These are phyloP conservation scores for Magnolia kwangsiensis DNA, from an alignment of 164 flowering plant species.

Conservation along the genomic window DNA sequence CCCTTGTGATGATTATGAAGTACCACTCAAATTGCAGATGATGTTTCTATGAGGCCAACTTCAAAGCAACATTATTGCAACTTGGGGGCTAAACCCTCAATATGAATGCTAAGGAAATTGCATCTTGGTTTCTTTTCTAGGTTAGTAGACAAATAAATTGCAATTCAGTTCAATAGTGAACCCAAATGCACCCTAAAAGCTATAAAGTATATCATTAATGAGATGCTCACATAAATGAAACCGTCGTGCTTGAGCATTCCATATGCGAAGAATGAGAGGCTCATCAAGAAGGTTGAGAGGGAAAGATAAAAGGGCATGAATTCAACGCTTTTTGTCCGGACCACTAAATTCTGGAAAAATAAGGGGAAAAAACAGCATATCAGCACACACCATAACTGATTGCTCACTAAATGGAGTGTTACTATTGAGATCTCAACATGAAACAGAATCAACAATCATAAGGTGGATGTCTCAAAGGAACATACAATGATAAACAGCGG, in stretches of 20 bases:
- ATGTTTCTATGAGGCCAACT: too few species aligned
- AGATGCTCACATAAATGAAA: conserved; percentile 48
- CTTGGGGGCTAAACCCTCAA: too few species aligned
- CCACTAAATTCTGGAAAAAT: conserved; percentile 43
- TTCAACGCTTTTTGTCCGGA: conserved; percentile 52
- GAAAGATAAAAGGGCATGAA: conserved; percentile 66
- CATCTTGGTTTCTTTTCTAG: too few species aligned
- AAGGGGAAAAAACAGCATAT: neutral
- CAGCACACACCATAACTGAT: neutral
- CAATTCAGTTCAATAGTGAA: too few species aligned
- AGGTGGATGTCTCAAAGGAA: conserved; percentile 6
- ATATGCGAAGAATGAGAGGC: conserved; percentile 48
- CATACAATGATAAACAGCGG: conserved; percentile 70
- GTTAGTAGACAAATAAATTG: too few species aligned
- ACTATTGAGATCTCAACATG: neutral
- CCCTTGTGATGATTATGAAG: too few species aligned
- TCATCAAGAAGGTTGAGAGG: conserved; percentile 57
- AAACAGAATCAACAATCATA: neutral
- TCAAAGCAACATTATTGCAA: too few species aligned
- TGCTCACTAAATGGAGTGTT: neutral
- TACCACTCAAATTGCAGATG: too few species aligned
- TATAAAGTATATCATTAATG: too few species aligned
- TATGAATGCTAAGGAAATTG: too few species aligned
- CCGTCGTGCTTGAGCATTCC: conserved; percentile 41
- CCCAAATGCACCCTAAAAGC: too few species aligned